phyloP scores from a whole-genome alignment of 83 land plant species.

The Thuja plicata region DNA sequence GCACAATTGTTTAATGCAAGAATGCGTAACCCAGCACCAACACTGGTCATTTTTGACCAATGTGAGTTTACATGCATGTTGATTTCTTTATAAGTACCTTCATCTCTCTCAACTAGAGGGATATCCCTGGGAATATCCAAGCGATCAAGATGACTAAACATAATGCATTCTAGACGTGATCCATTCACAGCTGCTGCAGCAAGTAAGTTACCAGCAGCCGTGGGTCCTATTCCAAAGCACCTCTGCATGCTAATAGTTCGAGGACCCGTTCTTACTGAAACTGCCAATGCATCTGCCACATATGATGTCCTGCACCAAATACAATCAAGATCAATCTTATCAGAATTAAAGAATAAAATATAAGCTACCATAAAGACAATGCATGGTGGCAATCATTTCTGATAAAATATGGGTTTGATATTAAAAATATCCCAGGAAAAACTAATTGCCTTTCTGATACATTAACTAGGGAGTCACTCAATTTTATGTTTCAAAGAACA shows the following conservation, averaged over 20 bases:
- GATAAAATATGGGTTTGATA: too few species aligned
- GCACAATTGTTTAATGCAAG: slow-evolving; percentile 48
- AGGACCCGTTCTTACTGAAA: slow-evolving; percentile 41
- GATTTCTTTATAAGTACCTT: background rate
- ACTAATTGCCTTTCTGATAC: too few species aligned
- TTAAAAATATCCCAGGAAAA: too few species aligned
- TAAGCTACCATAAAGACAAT: background rate
- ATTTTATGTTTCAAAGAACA: too few species aligned
- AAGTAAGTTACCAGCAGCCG: slow-evolving; percentile 42
- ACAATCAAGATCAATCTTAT: background rate
- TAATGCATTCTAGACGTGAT: slow-evolving; percentile 32
- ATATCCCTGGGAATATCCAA: slow-evolving; percentile 34
- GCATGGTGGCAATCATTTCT: background rate
- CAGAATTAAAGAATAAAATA: background rate
- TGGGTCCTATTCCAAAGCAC: slow-evolving; percentile 38
- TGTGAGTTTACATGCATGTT: background rate
- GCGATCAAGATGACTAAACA: slow-evolving; percentile 47
- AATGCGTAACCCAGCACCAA: slow-evolving; percentile 28
- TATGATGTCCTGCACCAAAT: slow-evolving; percentile 28
- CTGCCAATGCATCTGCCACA: slow-evolving; percentile 44
- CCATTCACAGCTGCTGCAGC: slow-evolving; percentile 45
- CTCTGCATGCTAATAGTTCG: slow-evolving; percentile 34
- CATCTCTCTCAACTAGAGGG: slow-evolving; percentile 3
- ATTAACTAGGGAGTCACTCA: too few species aligned
- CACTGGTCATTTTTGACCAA: slow-evolving; percentile 5